Evolutionary conservation across 306 rosid genomes (phyloP), one percentile per base, ranked within the genome.

Genomic region (Adenanthera pavonina): DNA sequence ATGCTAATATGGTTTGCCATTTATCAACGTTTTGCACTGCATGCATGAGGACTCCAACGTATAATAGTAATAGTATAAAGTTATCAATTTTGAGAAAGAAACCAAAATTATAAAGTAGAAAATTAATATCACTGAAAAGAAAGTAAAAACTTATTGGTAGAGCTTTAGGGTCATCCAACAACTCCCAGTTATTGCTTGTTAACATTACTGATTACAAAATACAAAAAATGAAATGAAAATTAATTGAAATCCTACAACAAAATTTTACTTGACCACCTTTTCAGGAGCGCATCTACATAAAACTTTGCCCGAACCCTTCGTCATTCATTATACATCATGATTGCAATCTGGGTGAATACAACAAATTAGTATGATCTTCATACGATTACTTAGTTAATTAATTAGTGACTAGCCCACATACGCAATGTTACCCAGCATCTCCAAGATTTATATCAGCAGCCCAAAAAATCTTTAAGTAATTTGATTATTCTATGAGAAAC

Each of bases 281-380:
- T 75, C 84, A 74, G 88, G 90, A 80, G 88, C 78, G 89, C 91
- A 86, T 77, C 90, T 83, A 88, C 90, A 85, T 83, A 65, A 81
- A 87, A 84, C 90, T 81, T 87, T 74, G 89, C 97, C 76, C 44
- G 91, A 92, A 84, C 91, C 92, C 86, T 87, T 89, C 77, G 89
- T 89, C 83, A 90, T 85, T 89, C 99, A 95, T 93, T 97, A 91
- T 69, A 46, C 54, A 69, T 69, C 74, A 69, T 20, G 38, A 46
- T 69, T 69, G 74, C 74, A 44, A 68, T 68, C 51, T 68, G 52
- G 47, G 52, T 19, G 73, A n/a, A 68, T 41, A 43, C 51, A 68
- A 68, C 9, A 68, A 68, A 68, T 68, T 19, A 68, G 51, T 68
- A 41, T 68, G 49, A n/a, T 38, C 49, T 67, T 40, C 33, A 25